phyloP scores from a whole-genome alignment of 331 rosid species.

The Quercus lobata region DNA sequence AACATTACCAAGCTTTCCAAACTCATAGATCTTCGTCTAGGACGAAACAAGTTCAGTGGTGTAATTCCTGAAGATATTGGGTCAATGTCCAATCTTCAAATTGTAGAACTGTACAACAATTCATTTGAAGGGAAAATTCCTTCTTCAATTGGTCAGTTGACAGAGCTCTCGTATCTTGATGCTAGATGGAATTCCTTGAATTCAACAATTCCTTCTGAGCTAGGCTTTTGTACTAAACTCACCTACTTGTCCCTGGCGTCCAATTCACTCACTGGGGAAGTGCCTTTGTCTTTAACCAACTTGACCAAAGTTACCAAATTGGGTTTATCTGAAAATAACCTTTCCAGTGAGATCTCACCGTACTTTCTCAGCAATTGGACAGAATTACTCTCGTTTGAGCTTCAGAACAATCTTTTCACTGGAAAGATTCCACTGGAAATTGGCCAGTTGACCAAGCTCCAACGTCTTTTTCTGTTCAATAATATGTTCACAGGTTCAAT shows the following conservation, averaged over 20 bases:
- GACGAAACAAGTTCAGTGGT: constrained; percentile 40
- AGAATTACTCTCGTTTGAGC: constrained; percentile 34
- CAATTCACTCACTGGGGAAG: constrained; percentile 41
- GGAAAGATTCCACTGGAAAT: constrained; percentile 52
- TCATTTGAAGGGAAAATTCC: constrained; percentile 40
- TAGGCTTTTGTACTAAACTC: constrained; percentile 55
- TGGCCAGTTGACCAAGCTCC: constrained; percentile 42
- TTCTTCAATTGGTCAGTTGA: constrained; percentile 50
- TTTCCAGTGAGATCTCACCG: constrained; percentile 39
- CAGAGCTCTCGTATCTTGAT: constrained; percentile 30
- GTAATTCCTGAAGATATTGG: constrained; percentile 45
- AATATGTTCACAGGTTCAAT: constrained; percentile 46
- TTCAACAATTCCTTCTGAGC: constrained; percentile 59
- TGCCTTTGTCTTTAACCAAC: constrained; percentile 55
- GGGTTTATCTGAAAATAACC: constrained; percentile 48
- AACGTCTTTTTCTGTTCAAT: background rate
- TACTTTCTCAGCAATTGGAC: constrained; percentile 55
- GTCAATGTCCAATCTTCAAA: constrained; percentile 28
- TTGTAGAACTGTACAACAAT: constrained; percentile 30
- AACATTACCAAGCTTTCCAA: constrained; percentile 47
- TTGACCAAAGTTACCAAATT: constrained; percentile 24
- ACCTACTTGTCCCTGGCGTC: constrained; percentile 39
- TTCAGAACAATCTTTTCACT: constrained; percentile 42
- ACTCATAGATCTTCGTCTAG: constrained; percentile 47
- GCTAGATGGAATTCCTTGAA: constrained; percentile 30